Evolutionary conservation across 1,284 basidiomycete genomes (phyloP).

Genomic region (Chalciporus sp.): DNA sequence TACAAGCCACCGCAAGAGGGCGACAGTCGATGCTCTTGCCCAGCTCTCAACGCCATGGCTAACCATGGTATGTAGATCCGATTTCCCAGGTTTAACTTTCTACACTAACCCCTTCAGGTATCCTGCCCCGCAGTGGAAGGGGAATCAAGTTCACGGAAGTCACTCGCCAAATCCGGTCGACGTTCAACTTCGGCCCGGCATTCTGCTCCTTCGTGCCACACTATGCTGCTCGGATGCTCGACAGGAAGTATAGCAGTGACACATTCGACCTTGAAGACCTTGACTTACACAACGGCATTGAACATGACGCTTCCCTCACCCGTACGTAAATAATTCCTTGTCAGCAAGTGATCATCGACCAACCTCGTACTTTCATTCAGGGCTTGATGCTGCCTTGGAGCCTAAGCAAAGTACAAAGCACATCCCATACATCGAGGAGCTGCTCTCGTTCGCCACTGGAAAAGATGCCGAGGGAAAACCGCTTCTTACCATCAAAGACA

Average conservation of each 20-base stretch:
- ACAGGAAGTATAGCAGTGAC: conserved; percentile 56
- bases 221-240: conserved; percentile 57
- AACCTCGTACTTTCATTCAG: conserved; percentile 36
- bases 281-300: conserved; percentile 73
- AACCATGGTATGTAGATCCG: conserved; percentile 59
- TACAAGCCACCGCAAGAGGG: conserved; percentile 56
- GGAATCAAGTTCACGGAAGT: conserved; percentile 69
- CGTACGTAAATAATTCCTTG: conserved; percentile 45
- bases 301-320: conserved; percentile 74
- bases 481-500: conserved; percentile 55
- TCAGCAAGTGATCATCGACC: background rate
- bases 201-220: conserved; percentile 68
- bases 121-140: conserved; percentile 65
- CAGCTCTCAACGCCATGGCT: conserved; percentile 73
- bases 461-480: conserved; percentile 49
- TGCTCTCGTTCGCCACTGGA: conserved; percentile 63
- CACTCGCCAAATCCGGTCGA: conserved; percentile 44
- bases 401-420: conserved; percentile 56
- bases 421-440: conserved; percentile 52
- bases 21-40: conserved; percentile 71
- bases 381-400: conserved; percentile 54
- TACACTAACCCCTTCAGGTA: conserved; percentile 44
- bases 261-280: conserved; percentile 67
- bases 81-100: background rate
- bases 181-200: conserved; percentile 69